Percentiles rank a stretch among this genome's conserved stretches.
phyloP scores from a whole-genome alignment of 2,329 filamentous ascomycete species.

The Tolypocladium tropicale region DNA sequence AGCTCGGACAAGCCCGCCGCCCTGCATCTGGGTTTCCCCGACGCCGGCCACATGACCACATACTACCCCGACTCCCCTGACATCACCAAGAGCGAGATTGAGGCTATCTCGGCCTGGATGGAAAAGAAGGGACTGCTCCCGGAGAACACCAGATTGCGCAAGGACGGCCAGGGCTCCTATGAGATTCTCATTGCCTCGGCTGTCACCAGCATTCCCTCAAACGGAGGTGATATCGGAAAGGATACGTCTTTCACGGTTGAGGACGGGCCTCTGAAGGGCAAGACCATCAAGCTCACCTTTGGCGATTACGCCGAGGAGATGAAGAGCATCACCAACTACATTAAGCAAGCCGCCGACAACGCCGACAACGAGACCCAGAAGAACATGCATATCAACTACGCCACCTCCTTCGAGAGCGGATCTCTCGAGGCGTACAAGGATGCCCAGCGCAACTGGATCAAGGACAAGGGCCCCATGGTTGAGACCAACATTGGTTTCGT shows the following conservation, averaged over 20 bases:
- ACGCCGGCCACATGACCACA: slow-evolving; percentile 66
- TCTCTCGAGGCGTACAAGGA: slow-evolving; percentile 72
- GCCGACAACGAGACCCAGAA: slow-evolving; percentile 65
- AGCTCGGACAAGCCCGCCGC: slow-evolving; percentile 51
- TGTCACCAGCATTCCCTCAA: slow-evolving; percentile 44
- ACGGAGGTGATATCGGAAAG: slow-evolving; percentile 60
- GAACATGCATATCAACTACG: slow-evolving; percentile 65
- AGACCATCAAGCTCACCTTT: slow-evolving; percentile 60
- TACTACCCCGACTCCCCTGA: slow-evolving; percentile 70
- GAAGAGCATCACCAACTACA: slow-evolving; percentile 54
- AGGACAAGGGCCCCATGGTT: slow-evolving; percentile 69
- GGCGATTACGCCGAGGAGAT: slow-evolving; percentile 68
- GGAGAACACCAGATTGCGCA: slow-evolving; percentile 69
- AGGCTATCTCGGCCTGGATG: slow-evolving; percentile 61
- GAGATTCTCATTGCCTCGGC: slow-evolving; percentile 69
- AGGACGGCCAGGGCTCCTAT: slow-evolving; percentile 52
- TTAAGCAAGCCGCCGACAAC: slow-evolving; percentile 57
- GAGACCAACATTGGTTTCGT: slow-evolving; percentile 79
- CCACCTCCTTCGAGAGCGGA: slow-evolving; percentile 62
- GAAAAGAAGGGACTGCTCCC: slow-evolving; percentile 59
- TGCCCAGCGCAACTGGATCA: slow-evolving; percentile 71
- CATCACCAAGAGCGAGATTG: slow-evolving; percentile 68
- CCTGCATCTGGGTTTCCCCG: slow-evolving; percentile 68
- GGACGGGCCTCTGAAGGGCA: slow-evolving; percentile 51
- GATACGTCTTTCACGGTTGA: slow-evolving; percentile 49